Evolutionary conservation across 768 basidiomycete genomes (phyloP), one percentile per base, ranked within the genome.

Genomic region (Lactifluus hygrophoroides): DNA sequence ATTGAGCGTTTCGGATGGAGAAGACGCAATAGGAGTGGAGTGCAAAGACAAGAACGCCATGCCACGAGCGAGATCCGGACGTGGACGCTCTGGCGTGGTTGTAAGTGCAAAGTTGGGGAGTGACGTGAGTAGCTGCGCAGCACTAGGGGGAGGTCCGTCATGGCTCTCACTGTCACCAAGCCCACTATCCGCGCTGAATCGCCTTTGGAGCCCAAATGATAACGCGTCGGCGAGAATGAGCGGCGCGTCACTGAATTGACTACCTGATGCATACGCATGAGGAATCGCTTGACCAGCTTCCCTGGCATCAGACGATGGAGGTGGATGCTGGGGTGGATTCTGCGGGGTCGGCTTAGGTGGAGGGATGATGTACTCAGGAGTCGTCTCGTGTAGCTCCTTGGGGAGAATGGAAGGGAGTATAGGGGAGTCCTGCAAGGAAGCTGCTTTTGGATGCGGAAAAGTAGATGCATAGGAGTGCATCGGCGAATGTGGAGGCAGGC

Each of bases 181-280:
- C 7, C 77, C 81, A 48, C 78, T 80, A 56, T 80, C 78, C 3
- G 60, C 60, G 53, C 71, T 73, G 16, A 56, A 47, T 35, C 56
- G 45, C 62, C 68, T 62, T 59, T 43, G 72, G 72, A 57, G 77
- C 72, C 66, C 69, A 64, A 79, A 78, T 2, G 77, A 78, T 35
- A 90, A 73, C 17, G 82, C 80, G 59, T 87, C 85, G 9, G 80
- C 85, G 8, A 88, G 77, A 11, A 81, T 83, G 40, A 82, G 79
- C 25, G 64, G 57, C 14, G 28, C 61, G 9, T 61, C 51, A 17
- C 54, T 54, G 47, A 38, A 32, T 8, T 51, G 44, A 34, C 49
- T 43, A 19, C 51, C 42, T 5, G 30, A 47, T 4, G 64, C 64
- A 23, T 64, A 64, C 13, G 61, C 64, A 40, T 64, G 64, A 4